Conservation (phyloP, 495 filamentous ascomycete genomes). For the Talaromyces thailandensis region DNA sequence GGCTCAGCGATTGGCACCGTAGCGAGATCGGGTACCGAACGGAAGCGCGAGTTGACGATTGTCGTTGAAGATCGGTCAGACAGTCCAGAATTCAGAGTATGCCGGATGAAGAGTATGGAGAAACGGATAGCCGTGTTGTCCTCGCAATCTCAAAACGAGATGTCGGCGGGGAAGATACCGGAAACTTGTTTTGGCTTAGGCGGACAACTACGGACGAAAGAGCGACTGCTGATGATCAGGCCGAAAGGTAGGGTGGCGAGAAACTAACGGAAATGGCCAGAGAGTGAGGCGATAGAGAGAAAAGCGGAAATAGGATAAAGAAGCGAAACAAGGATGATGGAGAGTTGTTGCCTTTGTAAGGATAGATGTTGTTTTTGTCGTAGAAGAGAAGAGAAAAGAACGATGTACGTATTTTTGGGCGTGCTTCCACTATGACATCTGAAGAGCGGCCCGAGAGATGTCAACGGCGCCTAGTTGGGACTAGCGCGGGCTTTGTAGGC, state of each 20-base stretch:
- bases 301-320: not conserved
- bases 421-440: constrained; percentile 18
- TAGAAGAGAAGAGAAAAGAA: constrained; percentile 1
- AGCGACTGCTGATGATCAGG: not conserved
- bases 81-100: not conserved
- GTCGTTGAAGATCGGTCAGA: not conserved
- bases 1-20: constrained; percentile 1
- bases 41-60: not conserved
- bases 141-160: not conserved
- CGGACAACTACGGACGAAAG: not conserved
- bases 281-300: not conserved
- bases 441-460: constrained; percentile 14
- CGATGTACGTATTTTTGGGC: not conserved
- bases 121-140: not conserved
- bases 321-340: not conserved
- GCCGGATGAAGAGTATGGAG: not conserved
- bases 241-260: not conserved
- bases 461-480: constrained; percentile 18
- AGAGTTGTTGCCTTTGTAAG: not conserved
- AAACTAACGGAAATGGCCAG: not conserved
- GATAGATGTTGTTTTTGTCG: not conserved
- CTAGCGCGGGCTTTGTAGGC: constrained; percentile 12
- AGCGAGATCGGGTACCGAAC: constrained; percentile 2
- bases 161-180: constrained; percentile 3
- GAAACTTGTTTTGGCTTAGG: constrained; percentile 5